Base-by-base conservation (phyloP, 1,284 basidiomycete genomes). In the Cutaneotrichosporon sp. region DNA sequence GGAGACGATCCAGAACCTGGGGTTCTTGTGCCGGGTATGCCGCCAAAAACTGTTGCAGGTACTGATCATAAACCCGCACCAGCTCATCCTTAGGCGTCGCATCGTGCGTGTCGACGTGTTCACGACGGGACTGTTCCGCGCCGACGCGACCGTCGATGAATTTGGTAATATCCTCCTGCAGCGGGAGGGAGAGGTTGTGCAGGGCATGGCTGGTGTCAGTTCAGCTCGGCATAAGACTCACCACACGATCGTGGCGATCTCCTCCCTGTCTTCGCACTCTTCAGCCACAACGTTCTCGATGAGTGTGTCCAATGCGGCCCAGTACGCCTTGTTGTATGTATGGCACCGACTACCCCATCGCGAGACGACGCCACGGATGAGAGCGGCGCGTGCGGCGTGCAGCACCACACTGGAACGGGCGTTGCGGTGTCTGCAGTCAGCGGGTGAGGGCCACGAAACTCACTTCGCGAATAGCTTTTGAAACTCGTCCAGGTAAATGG, bases 311-410 rank as follows among this genome's bases (percentile, higher is more conserved):
- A 61, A 1, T 0, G 18, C 21, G 9, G 13, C 22, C 63, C 55
- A 60, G 14, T 50, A 49, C 2, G 21, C 22, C n/a, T 46, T 22
- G 56, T 58, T 61, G 63, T 52, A 58, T 4, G 6, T 7, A 4
- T 47, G 5, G 30, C 57, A 63, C 21, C 34, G 6, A 0, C 14
- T 21, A 5, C 10, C 21, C 57, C 62, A 63, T 16, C 4, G 34
- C 36, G 31, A 6, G 16, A 50, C 26, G 26, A 51, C 2, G 38
- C 40, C 38, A 4, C 30, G 14, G 9, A 49, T n/a, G 16, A 49
- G 42, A 4, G 46, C 18, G 7, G 18, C 42, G 36, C 61, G 22
- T 1, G 38, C 56, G 1, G 49, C n/a, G 8, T 21, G 49, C 5
- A 30, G 50, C 21, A 18, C 2, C 4, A 42, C 21, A 38, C 55